phyloP scores from a whole-genome alignment of 208 protist genomes.

The Wallacemonas sp. region DNA sequence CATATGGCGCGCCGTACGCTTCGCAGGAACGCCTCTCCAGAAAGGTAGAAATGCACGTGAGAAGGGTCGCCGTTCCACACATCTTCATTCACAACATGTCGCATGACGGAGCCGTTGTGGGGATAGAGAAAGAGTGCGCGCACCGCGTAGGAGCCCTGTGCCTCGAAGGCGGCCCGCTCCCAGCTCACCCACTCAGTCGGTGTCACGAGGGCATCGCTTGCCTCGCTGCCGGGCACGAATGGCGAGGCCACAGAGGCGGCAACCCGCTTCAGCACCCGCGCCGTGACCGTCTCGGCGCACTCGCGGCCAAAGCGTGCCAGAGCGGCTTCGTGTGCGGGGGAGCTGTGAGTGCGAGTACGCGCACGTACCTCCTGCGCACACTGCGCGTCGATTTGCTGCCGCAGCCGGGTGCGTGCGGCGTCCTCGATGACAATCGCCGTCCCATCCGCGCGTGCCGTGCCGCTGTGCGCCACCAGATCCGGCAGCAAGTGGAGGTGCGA shows the following conservation, averaged over 20 bases:
- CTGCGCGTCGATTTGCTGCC: too few species aligned
- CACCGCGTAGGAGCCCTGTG: conserved; percentile 58
- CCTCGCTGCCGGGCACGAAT: not conserved
- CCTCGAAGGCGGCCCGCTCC: conserved; percentile 30
- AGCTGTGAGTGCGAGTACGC: too few species aligned
- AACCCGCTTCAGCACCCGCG: conserved; percentile 5
- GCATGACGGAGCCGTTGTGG: conserved; percentile 75
- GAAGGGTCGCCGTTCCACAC: conserved; percentile 18
- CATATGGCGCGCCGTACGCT: conserved; percentile 47
- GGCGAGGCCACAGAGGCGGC: not conserved
- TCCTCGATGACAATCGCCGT: too few species aligned
- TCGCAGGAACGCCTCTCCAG: conserved; percentile 30
- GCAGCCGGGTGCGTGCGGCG: too few species aligned
- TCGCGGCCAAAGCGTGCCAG: not conserved
- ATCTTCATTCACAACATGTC: conserved; percentile 52
- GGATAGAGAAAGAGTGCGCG: conserved; percentile 74
- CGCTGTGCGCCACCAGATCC: not conserved
- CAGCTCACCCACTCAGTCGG: conserved; percentile 17
- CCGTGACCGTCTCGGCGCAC: not conserved
- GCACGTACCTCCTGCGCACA: too few species aligned
- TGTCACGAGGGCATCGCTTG: not conserved
- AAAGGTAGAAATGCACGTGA: conserved; percentile 54
- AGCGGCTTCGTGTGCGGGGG: too few species aligned
- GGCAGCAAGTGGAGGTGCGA: conserved; percentile 10
- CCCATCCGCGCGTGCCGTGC: too few species aligned